Percentiles rank a stretch among this genome's conserved stretches.
These are phyloP conservation scores for Paspalum notatum DNA, from an alignment of 176 grass and related monocot genomes.

Conservation along the genomic window DNA sequence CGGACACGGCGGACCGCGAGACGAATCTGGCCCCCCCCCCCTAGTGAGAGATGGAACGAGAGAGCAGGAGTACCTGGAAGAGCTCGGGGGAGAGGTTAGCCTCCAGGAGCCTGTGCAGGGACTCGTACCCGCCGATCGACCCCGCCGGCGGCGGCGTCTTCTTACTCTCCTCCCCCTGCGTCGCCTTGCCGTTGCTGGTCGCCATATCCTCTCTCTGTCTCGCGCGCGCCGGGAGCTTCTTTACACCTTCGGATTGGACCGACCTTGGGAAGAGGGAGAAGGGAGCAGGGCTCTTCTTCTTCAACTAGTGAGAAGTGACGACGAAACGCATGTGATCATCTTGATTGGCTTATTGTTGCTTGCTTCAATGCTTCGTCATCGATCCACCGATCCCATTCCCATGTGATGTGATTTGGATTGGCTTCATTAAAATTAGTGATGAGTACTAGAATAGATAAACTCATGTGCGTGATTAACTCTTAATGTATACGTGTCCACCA, in stretches of 20 bases:
- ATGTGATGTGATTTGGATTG: conserved; percentile 19
- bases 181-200: conserved; percentile 41
- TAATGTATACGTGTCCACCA: too few relatives aligned
- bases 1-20: neutral
- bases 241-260: neutral
- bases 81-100: conserved; percentile 81
- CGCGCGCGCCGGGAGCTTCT: neutral
- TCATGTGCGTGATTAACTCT: neutral
- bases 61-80: conserved; percentile 60
- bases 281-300: conserved; percentile 10
- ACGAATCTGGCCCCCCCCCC: neutral
- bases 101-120: conserved; percentile 83
- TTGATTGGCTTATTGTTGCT: conserved; percentile 26
- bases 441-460: neutral
- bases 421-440: neutral
- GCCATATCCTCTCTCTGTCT: conserved; percentile 31
- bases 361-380: too few relatives aligned
- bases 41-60: neutral
- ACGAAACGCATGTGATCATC: conserved; percentile 19
- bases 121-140: conserved; percentile 85
- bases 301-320: conserved; percentile 13
- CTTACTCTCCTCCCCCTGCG: conserved; percentile 22
- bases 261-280: conserved; percentile 5
- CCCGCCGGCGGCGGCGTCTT: conserved; percentile 27
- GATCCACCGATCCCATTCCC: neutral